Percentiles rank a stretch among this genome's conserved stretches.
Conservation (phyloP, 495 filamentous ascomycete species). For the Neurospora africana region DNA sequence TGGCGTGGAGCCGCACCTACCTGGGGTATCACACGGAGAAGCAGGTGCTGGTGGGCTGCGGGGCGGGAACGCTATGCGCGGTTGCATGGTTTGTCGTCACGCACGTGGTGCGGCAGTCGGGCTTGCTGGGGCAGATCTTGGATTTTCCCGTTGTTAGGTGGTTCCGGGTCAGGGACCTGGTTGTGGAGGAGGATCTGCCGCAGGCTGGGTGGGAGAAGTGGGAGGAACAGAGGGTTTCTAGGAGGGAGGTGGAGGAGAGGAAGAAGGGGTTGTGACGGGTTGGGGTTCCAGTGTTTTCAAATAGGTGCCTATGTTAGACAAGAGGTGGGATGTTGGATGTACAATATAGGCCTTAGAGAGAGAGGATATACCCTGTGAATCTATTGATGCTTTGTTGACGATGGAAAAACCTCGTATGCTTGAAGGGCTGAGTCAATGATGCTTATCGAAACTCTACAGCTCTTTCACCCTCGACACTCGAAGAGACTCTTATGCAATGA, state of each 20-base stretch:
- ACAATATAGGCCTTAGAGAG: neutral
- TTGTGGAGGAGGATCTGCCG: slow-evolving; percentile 79
- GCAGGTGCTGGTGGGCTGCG: slow-evolving; percentile 74
- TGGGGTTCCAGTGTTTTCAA: neutral
- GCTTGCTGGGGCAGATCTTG: slow-evolving; percentile 56
- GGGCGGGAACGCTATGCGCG: slow-evolving; percentile 61
- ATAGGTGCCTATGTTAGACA: neutral
- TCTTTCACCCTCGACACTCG: neutral
- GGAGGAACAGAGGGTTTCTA: slow-evolving; percentile 35
- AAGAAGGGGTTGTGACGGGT: slow-evolving; percentile 1
- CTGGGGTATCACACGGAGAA: slow-evolving; percentile 83
- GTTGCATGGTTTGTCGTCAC: slow-evolving; percentile 71
- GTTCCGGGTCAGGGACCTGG: slow-evolving; percentile 67
- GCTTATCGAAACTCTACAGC: neutral
- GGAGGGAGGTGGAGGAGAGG: neutral
- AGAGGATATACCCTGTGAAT: neutral
- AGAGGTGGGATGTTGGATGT: neutral
- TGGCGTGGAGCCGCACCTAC: slow-evolving; percentile 77
- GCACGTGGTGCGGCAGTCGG: slow-evolving; percentile 46
- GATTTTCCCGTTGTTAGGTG: slow-evolving; percentile 55
- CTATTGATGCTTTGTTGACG: neutral
- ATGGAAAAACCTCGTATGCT: neutral
- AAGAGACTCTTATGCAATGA: neutral
- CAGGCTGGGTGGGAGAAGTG: slow-evolving; percentile 92
- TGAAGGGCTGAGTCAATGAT: neutral